Evolutionary conservation across 306 rosid genomes (phyloP).

Genomic region (Malus domestica): DNA sequence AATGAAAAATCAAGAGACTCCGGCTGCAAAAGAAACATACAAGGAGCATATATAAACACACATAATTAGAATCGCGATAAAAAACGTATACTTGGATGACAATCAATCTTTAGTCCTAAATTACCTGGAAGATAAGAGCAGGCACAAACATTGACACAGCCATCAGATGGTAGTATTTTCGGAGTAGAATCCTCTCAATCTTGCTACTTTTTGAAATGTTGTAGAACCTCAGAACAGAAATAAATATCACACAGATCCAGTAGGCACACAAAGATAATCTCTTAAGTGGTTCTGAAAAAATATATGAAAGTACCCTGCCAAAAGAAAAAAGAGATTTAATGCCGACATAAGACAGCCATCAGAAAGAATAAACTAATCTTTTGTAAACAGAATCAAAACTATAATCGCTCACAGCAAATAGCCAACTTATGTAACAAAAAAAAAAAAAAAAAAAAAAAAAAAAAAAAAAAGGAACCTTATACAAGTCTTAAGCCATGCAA

Average conservation of each 20-base stretch:
- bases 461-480: background rate
- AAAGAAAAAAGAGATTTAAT: constrained; percentile 12
- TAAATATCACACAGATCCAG: constrained; percentile 60
- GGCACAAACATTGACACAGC: constrained; percentile 94
- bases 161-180: constrained; percentile 90
- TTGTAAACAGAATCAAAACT: background rate
- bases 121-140: constrained; percentile 94
- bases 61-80: background rate
- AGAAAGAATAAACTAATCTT: background rate
- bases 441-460: background rate
- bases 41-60: constrained; percentile 19
- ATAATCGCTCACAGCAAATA: background rate
- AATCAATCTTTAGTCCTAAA: constrained; percentile 18
- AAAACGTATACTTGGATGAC: constrained; percentile 5
- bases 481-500: background rate
- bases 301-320: constrained; percentile 84
- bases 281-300: constrained; percentile 75
- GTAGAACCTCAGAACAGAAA: constrained; percentile 73
- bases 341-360: constrained; percentile 9
- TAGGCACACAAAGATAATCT: constrained; percentile 69
- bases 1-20: constrained; percentile 84
- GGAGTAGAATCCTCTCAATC: constrained; percentile 91
- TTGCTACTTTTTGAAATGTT: constrained; percentile 83
- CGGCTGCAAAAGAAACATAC: constrained; percentile 51
- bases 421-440: background rate